Evolutionary conservation across 2,329 filamentous ascomycete species (phyloP).

Genomic region (Talaromyces sp.): DNA sequence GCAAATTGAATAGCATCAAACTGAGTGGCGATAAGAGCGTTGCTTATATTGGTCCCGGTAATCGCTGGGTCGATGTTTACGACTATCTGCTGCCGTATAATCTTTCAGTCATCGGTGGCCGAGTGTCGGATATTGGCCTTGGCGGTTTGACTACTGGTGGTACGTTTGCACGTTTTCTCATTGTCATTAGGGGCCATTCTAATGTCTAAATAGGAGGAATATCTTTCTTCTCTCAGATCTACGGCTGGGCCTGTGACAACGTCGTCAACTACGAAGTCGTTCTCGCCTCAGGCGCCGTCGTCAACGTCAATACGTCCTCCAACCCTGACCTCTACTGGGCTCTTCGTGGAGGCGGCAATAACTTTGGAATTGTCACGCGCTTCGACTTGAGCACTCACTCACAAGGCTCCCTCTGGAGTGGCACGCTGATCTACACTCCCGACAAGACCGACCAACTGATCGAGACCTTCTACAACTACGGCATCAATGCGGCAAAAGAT

Average conservation of each 20-base stretch:
- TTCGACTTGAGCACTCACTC: conserved; percentile 36
- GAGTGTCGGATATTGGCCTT: conserved; percentile 21
- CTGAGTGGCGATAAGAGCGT: conserved; percentile 22
- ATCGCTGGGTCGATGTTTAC: conserved; percentile 30
- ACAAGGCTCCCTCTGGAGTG: conserved; percentile 35
- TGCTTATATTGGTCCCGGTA: conserved; percentile 27
- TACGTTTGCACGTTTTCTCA: conserved; percentile 1
- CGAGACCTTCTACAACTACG: conserved; percentile 27
- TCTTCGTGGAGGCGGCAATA: conserved; percentile 35
- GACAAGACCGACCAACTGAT: conserved; percentile 24
- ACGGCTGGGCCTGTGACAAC: conserved; percentile 33
- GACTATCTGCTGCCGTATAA: conserved; percentile 23
- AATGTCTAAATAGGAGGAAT: conserved; percentile 20
- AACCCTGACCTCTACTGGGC: conserved; percentile 37
- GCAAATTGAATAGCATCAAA: conserved; percentile 22
- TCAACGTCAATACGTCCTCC: conserved; percentile 24
- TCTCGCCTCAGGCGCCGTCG: conserved; percentile 22
- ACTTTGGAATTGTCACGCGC: conserved; percentile 33
- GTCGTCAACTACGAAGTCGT: conserved; percentile 28
- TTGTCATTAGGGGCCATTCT: background rate
- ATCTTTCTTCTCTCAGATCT: conserved; percentile 26
- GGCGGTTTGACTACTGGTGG: conserved; percentile 22
- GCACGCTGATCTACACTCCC: conserved; percentile 23
- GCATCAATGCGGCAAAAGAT: conserved; percentile 24
- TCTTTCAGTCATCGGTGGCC: conserved; percentile 29